Evolutionary conservation across 805 yeast genomes (phyloP), one percentile per base, ranked within the genome.

Genomic region (Diddensiella transvaalensis): DNA sequence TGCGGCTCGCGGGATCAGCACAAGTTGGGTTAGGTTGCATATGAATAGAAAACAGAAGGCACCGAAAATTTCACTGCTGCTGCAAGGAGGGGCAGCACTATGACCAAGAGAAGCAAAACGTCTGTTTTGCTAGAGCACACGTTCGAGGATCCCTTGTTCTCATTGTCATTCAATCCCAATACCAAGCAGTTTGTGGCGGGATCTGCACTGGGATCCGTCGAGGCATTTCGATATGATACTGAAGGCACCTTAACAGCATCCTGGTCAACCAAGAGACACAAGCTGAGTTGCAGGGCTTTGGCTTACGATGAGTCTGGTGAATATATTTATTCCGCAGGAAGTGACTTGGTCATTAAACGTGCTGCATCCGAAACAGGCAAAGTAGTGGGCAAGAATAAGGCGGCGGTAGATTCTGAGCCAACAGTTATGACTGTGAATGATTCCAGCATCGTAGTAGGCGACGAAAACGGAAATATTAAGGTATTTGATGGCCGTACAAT

Each of bases 181-280:
- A 66, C 74, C 54, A 85, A 85, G 3, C 64, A 83, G 3, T 59
- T 87, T 11, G 76, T 80, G 0, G 69, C 82, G 8, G 97, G 96
- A 0, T 69, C 85, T n/a, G 93, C 87, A 0, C 79, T 87, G 1
- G 98, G 98, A 1, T 82, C 82, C 58, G 77, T 89, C 0, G 76
- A 72, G 52, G 74, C 88, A 49, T 71, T 79, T 44, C 65, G 69
- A 36, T 90, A 89, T 56, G 76, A 82, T 49, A 75, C 70, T 1
- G 55, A 58, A 33, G 66, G 83, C 21, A 76, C 46, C 22, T 8
- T 19, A 5, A 47, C 47, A 2, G 50, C 37, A 17, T 57, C 70
- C 17, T 91, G 99, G 99, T 78, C 83, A 47, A 90, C 97, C 0
- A 86, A 79, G 59, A 77, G 98, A 62, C 98, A 91, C 62, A 89